These are phyloP conservation scores for Aspergillus tamarii DNA, from an alignment of 2,329 filamentous ascomycete species.

Conservation along the genomic window DNA sequence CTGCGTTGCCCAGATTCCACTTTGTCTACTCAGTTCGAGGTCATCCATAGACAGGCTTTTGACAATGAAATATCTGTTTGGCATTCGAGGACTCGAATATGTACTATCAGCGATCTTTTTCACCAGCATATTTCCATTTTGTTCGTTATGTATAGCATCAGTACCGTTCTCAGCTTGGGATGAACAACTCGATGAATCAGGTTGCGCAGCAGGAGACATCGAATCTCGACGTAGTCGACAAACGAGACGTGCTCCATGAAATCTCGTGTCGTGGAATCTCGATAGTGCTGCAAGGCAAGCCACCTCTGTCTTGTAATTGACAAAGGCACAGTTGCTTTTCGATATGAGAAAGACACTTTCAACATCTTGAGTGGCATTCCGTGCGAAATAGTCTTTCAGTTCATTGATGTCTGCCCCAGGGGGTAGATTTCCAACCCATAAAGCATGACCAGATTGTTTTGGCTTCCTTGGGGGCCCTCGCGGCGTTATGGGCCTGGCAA, in stretches of 20 bases:
- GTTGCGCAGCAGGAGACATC: constrained; percentile 40
- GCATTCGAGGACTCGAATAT: constrained; percentile 42
- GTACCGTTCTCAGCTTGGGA: constrained; percentile 34
- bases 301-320: constrained; percentile 84
- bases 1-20: constrained; percentile 91
- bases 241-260: constrained; percentile 82
- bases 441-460: constrained; percentile 76
- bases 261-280: constrained; percentile 87
- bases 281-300: constrained; percentile 76
- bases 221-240: constrained; percentile 72
- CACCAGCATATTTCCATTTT: background rate
- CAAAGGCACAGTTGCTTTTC: constrained; percentile 96
- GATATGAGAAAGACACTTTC: constrained; percentile 93
- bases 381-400: constrained; percentile 88
- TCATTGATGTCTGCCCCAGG: constrained; percentile 79
- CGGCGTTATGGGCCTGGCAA: constrained; percentile 38
- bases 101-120: constrained; percentile 7
- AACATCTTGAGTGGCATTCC: constrained; percentile 72
- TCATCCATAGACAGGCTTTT: constrained; percentile 93
- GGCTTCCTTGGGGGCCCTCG: constrained; percentile 69
- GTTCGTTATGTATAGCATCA: background rate
- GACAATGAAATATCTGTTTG: constrained; percentile 85
- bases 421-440: constrained; percentile 95
- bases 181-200: constrained; percentile 40
- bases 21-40: constrained; percentile 82